phyloP scores from a whole-genome alignment of 202 grass and related monocot species.

The Bolboschoenoplectus hybrid region DNA sequence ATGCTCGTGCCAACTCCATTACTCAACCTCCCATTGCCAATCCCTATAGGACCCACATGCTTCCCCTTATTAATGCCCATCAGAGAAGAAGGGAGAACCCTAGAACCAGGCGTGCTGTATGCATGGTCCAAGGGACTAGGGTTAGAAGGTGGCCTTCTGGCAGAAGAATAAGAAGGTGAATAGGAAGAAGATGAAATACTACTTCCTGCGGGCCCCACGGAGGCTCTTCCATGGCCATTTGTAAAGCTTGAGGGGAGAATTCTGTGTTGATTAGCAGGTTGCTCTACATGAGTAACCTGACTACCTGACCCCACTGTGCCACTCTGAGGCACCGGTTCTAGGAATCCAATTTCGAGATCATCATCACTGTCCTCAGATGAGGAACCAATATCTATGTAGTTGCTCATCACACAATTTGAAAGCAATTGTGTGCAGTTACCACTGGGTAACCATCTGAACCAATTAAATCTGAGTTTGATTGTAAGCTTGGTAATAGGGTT shows the following conservation, averaged over 20 bases:
- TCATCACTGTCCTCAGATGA: conserved; percentile 34
- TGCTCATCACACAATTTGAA: conserved; percentile 8
- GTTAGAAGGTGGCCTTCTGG: conserved; percentile 24
- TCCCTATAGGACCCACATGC: conserved; percentile 39
- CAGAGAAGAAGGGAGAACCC: conserved; percentile 53
- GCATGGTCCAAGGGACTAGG: conserved; percentile 42
- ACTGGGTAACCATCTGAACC: not conserved
- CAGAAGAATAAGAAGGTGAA: conserved; percentile 31
- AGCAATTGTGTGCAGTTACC: not conserved
- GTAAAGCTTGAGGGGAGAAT: conserved; percentile 57
- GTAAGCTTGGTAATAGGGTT: not conserved
- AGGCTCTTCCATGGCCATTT: conserved; percentile 35
- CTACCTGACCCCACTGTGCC: not conserved
- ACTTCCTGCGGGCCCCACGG: conserved; percentile 41
- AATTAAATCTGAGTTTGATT: not conserved
- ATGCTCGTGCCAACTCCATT: conserved; percentile 44
- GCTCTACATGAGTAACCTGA: not conserved
- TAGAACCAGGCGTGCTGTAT: conserved; percentile 43
- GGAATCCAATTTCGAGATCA: conserved; percentile 25
- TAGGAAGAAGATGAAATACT: conserved; percentile 30
- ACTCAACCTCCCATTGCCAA: conserved; percentile 39
- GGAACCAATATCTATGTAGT: conserved; percentile 36
- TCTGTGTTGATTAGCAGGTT: conserved; percentile 46
- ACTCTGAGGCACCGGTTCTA: not conserved
- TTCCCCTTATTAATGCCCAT: conserved; percentile 47